Percentiles rank a stretch among this genome's conserved stretches.
phyloP scores from a whole-genome alignment of 192 early-diverging fungal genomes.

The Dispira parvispora region DNA sequence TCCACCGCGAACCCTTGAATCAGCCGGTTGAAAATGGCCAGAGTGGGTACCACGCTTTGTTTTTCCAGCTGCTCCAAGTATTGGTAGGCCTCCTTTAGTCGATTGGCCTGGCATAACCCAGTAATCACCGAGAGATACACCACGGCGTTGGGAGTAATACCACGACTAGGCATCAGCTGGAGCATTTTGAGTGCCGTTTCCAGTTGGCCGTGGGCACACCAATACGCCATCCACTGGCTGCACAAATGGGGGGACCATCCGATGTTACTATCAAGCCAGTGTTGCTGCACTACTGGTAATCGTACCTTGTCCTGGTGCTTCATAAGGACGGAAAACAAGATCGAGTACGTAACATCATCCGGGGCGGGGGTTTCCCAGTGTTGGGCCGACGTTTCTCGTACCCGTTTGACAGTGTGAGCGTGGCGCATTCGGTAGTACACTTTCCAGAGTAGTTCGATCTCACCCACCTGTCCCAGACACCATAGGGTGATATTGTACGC shows the following conservation, averaged over 20 bases:
- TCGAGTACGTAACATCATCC: not conserved
- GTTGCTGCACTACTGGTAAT: not conserved
- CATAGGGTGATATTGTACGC: slow-evolving; percentile 6
- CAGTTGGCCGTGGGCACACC: slow-evolving; percentile 1
- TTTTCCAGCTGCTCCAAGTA: not conserved
- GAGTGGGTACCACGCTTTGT: not conserved
- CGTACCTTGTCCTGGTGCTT: not conserved
- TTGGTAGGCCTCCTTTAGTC: not conserved
- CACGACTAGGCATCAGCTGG: slow-evolving; percentile 8
- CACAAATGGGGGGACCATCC: slow-evolving; percentile 9
- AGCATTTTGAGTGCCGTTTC: slow-evolving; percentile 4
- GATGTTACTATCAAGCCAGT: slow-evolving; percentile 5
- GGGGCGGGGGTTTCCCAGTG: not conserved
- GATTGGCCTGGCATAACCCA: not conserved
- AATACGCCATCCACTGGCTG: slow-evolving; percentile 1
- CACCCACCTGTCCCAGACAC: not conserved
- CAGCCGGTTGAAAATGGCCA: slow-evolving; percentile 3
- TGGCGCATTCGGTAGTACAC: slow-evolving; percentile 9
- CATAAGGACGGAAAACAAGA: slow-evolving; percentile 4
- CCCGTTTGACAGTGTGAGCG: not conserved
- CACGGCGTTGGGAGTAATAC: slow-evolving; percentile 1
- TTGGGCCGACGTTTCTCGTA: not conserved
- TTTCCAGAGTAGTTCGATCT: not conserved
- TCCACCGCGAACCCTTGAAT: slow-evolving; percentile 1
- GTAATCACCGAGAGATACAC: slow-evolving; percentile 2